These are phyloP conservation scores for Zygnema circumcarinatum DNA, from an alignment of 139 green algal genomes.

Conservation along the genomic window DNA sequence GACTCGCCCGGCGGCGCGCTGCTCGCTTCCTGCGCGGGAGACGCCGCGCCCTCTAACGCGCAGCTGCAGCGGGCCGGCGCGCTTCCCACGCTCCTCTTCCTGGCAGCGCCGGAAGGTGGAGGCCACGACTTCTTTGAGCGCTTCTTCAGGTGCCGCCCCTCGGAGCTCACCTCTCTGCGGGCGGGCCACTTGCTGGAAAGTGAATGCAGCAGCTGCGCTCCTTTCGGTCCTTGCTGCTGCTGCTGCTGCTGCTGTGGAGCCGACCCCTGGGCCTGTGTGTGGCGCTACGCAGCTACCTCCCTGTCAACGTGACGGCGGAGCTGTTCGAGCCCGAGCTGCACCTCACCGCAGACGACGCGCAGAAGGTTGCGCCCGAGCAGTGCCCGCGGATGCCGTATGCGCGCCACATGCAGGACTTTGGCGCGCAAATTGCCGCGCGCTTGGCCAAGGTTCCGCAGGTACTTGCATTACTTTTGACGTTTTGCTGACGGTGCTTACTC, in stretches of 20 bases:
- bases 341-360: slow-evolving; percentile 1
- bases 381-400: slow-evolving; percentile 35
- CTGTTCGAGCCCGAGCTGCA: slow-evolving; percentile 42
- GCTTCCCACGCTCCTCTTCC: slow-evolving; percentile 14
- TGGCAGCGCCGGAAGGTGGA: background rate
- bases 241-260: background rate
- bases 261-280: background rate
- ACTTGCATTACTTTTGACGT: no score
- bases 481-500: no score
- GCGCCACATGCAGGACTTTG: slow-evolving; percentile 23
- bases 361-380: slow-evolving; percentile 13
- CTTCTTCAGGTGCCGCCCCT: background rate
- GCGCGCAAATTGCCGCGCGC: background rate
- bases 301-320: slow-evolving; percentile 22
- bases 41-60: background rate
- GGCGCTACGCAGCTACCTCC: slow-evolving; percentile 39
- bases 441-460: background rate
- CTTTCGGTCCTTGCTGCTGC: background rate
- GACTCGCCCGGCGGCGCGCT: no score
- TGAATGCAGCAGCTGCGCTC: background rate
- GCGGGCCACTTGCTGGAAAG: background rate
- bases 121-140: slow-evolving; percentile 34
- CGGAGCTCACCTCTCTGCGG: background rate
- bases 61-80: background rate
- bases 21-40: background rate